Evolutionary conservation across 1,284 basidiomycete species (phyloP).

Genomic region (Sparassis latifolia): DNA sequence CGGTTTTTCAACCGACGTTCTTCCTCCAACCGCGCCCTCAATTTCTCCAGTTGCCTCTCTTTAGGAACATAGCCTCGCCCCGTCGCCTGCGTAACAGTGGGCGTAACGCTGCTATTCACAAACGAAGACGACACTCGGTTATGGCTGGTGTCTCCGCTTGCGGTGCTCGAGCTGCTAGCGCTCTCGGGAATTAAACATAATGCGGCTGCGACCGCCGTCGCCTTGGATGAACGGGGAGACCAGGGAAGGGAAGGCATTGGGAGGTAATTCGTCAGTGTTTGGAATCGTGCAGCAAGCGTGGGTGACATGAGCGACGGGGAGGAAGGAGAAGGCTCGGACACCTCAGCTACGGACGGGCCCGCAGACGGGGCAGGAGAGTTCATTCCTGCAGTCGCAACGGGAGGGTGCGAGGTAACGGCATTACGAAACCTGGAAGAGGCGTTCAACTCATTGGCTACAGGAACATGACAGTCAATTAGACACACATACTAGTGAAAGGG

Average conservation of each 20-base stretch:
- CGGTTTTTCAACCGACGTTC: constrained; percentile 23
- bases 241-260: constrained; percentile 47
- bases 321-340: not conserved
- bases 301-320: constrained; percentile 35
- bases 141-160: constrained; percentile 10
- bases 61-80: constrained; percentile 46
- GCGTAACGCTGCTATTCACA: constrained; percentile 11
- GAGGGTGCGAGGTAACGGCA: constrained; percentile 15
- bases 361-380: constrained; percentile 8
- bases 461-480: constrained; percentile 9
- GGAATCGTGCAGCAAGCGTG: constrained; percentile 43
- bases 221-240: constrained; percentile 21
- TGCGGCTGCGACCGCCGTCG: constrained; percentile 15
- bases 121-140: constrained; percentile 11
- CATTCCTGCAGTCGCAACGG: constrained; percentile 17
- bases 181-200: constrained; percentile 22
- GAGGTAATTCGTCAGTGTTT: constrained; percentile 52
- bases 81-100: constrained; percentile 9
- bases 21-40: constrained; percentile 44
- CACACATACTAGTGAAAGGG: constrained; percentile 24
- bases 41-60: constrained; percentile 55
- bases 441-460: constrained; percentile 4
- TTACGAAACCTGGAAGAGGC: constrained; percentile 5
- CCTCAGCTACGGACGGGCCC: constrained; percentile 2
- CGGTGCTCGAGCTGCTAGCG: constrained; percentile 19